Conservation (phyloP, 164 flowering plant species). For the Amborella trichopoda region DNA sequence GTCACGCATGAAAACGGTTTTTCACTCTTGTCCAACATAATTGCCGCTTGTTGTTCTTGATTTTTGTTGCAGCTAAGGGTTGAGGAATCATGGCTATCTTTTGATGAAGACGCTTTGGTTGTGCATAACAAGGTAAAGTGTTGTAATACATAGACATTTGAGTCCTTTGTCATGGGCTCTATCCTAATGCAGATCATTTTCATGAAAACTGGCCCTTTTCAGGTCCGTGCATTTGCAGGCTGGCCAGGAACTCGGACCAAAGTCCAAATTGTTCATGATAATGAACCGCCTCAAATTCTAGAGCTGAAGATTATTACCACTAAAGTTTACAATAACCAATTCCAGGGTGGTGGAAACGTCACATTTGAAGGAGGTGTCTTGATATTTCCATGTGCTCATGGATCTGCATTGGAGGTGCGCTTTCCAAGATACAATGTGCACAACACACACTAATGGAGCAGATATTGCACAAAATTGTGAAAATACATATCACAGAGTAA, state of each 20-base stretch:
- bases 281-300: conserved; percentile 21
- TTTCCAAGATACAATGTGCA: background rate
- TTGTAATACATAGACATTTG: conserved; percentile 4
- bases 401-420: conserved; percentile 62
- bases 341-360: conserved; percentile 24
- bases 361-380: conserved; percentile 41
- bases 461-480: too few species aligned
- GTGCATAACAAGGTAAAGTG: conserved; percentile 70
- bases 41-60: too few species aligned
- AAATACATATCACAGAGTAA: too few species aligned
- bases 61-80: conserved; percentile 45
- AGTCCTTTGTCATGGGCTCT: conserved; percentile 7
- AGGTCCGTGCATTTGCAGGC: conserved; percentile 99
- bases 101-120: conserved; percentile 62
- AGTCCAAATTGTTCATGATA: conserved; percentile 29
- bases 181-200: background rate
- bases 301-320: conserved; percentile 81
- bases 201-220: conserved; percentile 21
- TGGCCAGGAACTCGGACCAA: conserved; percentile 96
- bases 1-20: too few species aligned
- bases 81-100: conserved; percentile 84
- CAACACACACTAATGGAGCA: too few species aligned
- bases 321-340: conserved; percentile 19
- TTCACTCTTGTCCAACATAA: too few species aligned
- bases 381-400: conserved; percentile 61